Conservation (phyloP, 2,329 filamentous ascomycete species). For the Clonostachys byssicola region DNA sequence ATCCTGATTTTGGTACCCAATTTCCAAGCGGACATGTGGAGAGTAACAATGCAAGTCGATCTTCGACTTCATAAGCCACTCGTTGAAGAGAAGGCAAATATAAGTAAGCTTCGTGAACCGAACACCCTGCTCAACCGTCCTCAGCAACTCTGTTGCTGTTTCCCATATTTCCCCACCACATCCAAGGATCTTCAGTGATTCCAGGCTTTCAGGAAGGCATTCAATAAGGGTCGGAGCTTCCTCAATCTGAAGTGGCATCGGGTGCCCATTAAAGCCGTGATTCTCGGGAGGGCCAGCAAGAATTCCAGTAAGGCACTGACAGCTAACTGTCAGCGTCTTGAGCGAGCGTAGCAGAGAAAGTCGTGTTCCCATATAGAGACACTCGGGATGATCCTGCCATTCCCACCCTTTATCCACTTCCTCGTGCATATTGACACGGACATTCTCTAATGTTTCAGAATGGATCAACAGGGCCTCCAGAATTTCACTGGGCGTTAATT, state of each 20-base stretch:
- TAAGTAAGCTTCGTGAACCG: too few relatives aligned
- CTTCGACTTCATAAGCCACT: too few relatives aligned
- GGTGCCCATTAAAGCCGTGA: not conserved
- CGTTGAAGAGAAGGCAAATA: too few relatives aligned
- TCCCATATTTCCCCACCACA: too few relatives aligned
- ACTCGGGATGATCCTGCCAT: not conserved
- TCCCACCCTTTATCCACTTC: not conserved
- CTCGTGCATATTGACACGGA: slow-evolving; percentile 4
- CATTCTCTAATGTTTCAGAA: slow-evolving; percentile 3
- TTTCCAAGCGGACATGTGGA: too few relatives aligned
- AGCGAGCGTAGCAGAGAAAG: not conserved
- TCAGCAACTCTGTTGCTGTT: too few relatives aligned
- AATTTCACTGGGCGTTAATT: not conserved
- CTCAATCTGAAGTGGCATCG: not conserved
- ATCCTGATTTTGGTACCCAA: too few relatives aligned
- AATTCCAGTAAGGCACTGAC: not conserved
- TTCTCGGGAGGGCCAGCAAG: not conserved
- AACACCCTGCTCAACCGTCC: too few relatives aligned
- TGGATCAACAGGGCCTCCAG: slow-evolving; percentile 3
- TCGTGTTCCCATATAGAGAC: not conserved
- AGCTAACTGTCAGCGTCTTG: not conserved
- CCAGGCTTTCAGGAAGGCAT: slow-evolving; percentile 4
- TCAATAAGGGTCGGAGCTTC: slow-evolving; percentile 1
- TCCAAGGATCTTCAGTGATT: slow-evolving; percentile 3
- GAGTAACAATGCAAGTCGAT: too few relatives aligned